Percentiles rank a stretch among this genome's conserved stretches.
These are phyloP conservation scores for Botrytis hyacinthi DNA, from an alignment of 2,329 filamentous ascomycete genomes.

Conservation along the genomic window DNA sequence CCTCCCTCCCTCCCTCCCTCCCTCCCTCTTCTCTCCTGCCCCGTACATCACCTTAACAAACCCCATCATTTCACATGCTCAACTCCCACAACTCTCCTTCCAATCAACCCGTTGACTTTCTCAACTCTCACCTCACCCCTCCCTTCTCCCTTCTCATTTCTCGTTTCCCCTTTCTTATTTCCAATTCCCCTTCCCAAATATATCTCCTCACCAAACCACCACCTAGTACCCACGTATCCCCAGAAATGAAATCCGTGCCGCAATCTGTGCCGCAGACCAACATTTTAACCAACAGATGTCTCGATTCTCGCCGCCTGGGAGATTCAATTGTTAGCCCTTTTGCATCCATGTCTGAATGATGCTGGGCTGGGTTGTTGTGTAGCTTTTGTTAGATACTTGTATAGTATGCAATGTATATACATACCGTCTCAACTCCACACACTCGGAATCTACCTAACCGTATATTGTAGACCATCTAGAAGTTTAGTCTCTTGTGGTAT, in stretches of 20 bases:
- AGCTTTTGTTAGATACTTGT: not conserved
- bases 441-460: not conserved
- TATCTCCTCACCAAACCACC: not conserved
- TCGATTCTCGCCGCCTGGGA: not conserved
- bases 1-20: too few relatives aligned
- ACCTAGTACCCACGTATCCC: not conserved
- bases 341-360: not conserved
- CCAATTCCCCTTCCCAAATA: not conserved
- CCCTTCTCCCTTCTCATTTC: too few relatives aligned
- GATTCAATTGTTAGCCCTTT: not conserved
- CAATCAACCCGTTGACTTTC: not conserved
- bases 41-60: not conserved
- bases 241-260: not conserved
- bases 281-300: not conserved
- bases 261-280: not conserved
- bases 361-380: not conserved
- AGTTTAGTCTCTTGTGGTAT: accelerated
- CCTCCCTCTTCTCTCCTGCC: too few relatives aligned
- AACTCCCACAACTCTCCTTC: not conserved
- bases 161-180: too few relatives aligned
- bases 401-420: not conserved
- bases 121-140: too few relatives aligned
- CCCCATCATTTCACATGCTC: not conserved
- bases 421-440: not conserved
- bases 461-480: not conserved